These are phyloP conservation scores for Rauvolfia tetraphylla DNA, from an alignment of 257 asterid species.

Conservation along the genomic window DNA sequence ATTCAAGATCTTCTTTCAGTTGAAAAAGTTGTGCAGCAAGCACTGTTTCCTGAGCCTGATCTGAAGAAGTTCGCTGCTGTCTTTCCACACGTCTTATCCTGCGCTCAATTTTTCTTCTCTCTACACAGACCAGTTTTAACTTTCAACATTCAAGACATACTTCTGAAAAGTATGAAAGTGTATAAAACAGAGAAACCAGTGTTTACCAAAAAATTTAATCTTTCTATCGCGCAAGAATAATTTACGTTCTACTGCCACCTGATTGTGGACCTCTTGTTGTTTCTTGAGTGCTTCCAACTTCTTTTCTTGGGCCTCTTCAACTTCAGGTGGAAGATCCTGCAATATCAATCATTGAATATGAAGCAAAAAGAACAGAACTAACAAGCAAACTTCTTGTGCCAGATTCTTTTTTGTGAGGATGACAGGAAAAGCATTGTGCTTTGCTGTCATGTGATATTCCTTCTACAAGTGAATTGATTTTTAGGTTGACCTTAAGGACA, in stretches of 20 bases:
- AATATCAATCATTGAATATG: not conserved
- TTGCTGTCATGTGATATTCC: not conserved
- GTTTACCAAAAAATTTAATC: constrained; percentile 75
- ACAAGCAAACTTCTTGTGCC: not conserved
- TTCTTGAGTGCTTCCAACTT: constrained; percentile 84
- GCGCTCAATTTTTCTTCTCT: constrained; percentile 91
- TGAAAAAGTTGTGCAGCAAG: constrained; percentile 63
- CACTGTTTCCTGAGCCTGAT: constrained; percentile 61
- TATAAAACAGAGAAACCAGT: constrained; percentile 2
- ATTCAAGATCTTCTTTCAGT: constrained; percentile 89
- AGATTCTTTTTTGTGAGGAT: not conserved
- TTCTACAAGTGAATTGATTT: not conserved
- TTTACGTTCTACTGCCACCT: constrained; percentile 70
- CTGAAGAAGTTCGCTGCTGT: constrained; percentile 72
- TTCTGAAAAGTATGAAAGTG: not conserved
- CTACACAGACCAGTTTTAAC: constrained; percentile 30
- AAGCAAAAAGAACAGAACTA: not conserved
- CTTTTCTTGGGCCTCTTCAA: constrained; percentile 67
- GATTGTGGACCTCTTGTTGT: constrained; percentile 73
- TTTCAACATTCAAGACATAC: not conserved
- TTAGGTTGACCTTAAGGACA: not conserved
- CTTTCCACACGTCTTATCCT: constrained; percentile 73
- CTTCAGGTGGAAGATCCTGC: constrained; percentile 74
- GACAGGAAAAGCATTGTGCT: not conserved
- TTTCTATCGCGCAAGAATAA: constrained; percentile 66